Evolutionary conservation across 441 rosid species (phyloP).

Genomic region (Kokia cookei): DNA sequence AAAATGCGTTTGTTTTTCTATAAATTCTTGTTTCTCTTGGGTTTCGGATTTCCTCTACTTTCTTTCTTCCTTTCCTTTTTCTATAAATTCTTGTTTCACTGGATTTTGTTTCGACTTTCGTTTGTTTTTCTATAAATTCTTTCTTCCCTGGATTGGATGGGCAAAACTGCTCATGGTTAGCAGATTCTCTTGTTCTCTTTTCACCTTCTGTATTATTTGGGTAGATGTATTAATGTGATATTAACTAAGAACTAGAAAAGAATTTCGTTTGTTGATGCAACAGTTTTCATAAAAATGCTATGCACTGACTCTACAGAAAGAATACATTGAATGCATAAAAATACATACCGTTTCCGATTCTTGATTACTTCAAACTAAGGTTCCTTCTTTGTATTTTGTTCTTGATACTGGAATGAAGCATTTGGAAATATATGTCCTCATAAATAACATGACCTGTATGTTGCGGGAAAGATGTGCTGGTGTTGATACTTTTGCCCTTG

Average conservation of each 20-base stretch:
- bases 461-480: conserved; percentile 96
- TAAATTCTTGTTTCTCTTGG: too few species aligned
- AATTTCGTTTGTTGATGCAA: not conserved
- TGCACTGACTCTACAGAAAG: not conserved
- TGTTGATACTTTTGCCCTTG: conserved; percentile 72
- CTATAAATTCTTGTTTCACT: too few species aligned
- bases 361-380: not conserved
- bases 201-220: not conserved
- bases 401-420: conserved; percentile 5
- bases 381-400: conserved; percentile 5
- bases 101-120: too few species aligned
- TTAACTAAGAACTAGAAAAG: not conserved
- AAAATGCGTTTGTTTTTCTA: too few species aligned
- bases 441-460: conserved; percentile 21
- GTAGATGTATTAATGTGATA: not conserved
- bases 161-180: not conserved
- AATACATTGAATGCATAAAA: not conserved
- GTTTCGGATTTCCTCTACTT: too few species aligned
- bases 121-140: too few species aligned
- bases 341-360: not conserved
- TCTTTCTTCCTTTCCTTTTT: too few species aligned
- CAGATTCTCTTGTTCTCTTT: not conserved
- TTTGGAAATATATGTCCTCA: conserved; percentile 2
- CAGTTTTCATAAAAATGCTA: not conserved
- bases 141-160: not conserved